A percentile compares a stretch with the other conserved stretches of the same genome.
Conservation (phyloP, 208 protist genomes). For the Leishmania tarentolae region DNA sequence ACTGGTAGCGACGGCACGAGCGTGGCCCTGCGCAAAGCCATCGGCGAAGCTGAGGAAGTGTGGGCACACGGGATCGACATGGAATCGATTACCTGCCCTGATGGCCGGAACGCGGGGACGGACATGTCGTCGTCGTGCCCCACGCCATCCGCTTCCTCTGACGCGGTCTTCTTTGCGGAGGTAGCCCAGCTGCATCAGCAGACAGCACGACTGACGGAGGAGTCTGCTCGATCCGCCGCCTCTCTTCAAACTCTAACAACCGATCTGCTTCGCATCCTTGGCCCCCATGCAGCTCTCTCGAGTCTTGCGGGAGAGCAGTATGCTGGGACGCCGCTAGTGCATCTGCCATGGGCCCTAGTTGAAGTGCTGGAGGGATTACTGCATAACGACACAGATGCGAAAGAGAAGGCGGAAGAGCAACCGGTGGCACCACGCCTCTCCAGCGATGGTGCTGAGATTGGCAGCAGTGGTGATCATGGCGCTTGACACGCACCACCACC, state of each 20-base stretch:
- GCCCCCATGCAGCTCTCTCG: constrained; percentile 26
- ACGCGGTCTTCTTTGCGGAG: constrained; percentile 26
- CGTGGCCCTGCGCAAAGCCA: constrained; percentile 5
- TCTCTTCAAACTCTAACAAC: constrained; percentile 19
- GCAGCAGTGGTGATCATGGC: not conserved
- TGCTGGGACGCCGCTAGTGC: constrained; percentile 20
- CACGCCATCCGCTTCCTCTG: constrained; percentile 6
- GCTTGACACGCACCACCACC: not conserved
- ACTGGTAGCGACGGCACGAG: constrained; percentile 2
- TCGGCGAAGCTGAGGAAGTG: not conserved
- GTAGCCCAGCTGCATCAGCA: constrained; percentile 20
- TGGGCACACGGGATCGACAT: not conserved
- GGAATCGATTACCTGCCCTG: not conserved
- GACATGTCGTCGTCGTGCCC: not conserved
- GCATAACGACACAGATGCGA: not conserved
- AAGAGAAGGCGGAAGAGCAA: not conserved
- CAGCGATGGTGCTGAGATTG: not conserved
- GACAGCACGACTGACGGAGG: constrained; percentile 15
- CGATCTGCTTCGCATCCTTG: constrained; percentile 20
- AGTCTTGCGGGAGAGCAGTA: constrained; percentile 15
- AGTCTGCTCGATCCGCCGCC: constrained; percentile 16
- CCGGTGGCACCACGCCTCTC: not conserved
- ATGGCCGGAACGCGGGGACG: not conserved
- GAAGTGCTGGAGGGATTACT: constrained; percentile 18
- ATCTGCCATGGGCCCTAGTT: constrained; percentile 16